Evolutionary conservation across 768 basidiomycete species (phyloP).

Genomic region (Leccinum obscurum): DNA sequence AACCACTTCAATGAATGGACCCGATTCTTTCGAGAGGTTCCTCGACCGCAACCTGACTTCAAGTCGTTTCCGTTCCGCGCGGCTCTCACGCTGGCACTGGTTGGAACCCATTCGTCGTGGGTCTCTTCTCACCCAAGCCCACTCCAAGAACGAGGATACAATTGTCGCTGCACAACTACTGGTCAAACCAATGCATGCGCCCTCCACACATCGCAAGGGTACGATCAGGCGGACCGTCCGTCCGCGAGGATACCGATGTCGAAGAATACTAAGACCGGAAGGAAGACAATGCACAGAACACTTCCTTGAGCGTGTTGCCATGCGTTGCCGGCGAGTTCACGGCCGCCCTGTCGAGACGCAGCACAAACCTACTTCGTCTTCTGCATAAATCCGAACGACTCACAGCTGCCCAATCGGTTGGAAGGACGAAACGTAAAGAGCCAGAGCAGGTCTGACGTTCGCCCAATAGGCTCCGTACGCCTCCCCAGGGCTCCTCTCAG

Average conservation of each 20-base stretch:
- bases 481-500: constrained; percentile 46
- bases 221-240: constrained; percentile 54
- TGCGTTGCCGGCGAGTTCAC: constrained; percentile 55
- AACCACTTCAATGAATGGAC: too few species aligned
- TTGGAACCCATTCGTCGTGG: constrained; percentile 81
- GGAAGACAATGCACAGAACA: constrained; percentile 36
- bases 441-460: constrained; percentile 73
- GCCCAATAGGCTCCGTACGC: constrained; percentile 59
- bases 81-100: too few species aligned
- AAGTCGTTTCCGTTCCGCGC: too few species aligned
- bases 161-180: constrained; percentile 94
- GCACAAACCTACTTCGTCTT: constrained; percentile 84
- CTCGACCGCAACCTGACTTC: too few species aligned
- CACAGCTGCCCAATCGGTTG: constrained; percentile 90
- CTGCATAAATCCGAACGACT: constrained; percentile 93
- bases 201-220: constrained; percentile 82
- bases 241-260: constrained; percentile 31
- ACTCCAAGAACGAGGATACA: constrained; percentile 91
- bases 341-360: constrained; percentile 46
- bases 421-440: constrained; percentile 91
- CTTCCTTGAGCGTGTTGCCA: constrained; percentile 33
- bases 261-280: constrained; percentile 51
- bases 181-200: constrained; percentile 91
- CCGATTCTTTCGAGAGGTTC: too few species aligned
- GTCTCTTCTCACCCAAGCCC: constrained; percentile 90